Evolutionary conservation across 2,329 filamentous ascomycete species (phyloP), one percentile per base, ranked within the genome.

Genomic region (Ophiostoma montium): DNA sequence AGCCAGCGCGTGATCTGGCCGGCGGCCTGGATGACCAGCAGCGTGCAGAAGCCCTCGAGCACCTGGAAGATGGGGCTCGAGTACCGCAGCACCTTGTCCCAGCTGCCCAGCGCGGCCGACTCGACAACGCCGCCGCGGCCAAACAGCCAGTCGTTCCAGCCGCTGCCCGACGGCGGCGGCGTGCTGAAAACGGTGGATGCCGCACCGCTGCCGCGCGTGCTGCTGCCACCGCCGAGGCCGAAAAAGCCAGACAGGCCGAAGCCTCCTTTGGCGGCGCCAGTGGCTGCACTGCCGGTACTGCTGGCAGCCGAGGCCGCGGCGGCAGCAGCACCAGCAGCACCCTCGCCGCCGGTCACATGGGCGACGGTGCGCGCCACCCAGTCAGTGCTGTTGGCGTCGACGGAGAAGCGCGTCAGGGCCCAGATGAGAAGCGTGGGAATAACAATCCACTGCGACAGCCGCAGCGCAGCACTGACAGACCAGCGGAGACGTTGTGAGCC

Each of bases 1-100:
- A 96, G 76, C 82, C 88, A 96, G 64, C 86, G 78, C 18, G 92
- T 94, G 56, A 96, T 88, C 64, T 95, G 90, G 0, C 92, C 92
- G 13, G 86, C 83, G 16, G 89, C 87, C 66, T 98, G 92, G 51
- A 98, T 96, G 55, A 96, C 89, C 50, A 96, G 70, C 58, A 98
- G 69, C 61, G 87, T 96, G 71, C 92, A 96, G 68, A 98, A 98
- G 7, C 92, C 92, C 65, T 98, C 92, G 47, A 85, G 78, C 9
- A 98, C 72, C 67, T 98, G 92, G 69, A 96, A 98, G 47, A 94
- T 76, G 0, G 92, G 92, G 4, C 86, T 94, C 32, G 89, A 94
- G 70, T 94, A 96, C 61, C 82, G 76, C 65, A 98, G 67, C 46
- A 86, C 70, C 62, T 82, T 88, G 62, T 95, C 88, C 92, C 92